Conservation (phyloP, 2,329 filamentous ascomycete species). For the Chrysosporium keratinophilum region DNA sequence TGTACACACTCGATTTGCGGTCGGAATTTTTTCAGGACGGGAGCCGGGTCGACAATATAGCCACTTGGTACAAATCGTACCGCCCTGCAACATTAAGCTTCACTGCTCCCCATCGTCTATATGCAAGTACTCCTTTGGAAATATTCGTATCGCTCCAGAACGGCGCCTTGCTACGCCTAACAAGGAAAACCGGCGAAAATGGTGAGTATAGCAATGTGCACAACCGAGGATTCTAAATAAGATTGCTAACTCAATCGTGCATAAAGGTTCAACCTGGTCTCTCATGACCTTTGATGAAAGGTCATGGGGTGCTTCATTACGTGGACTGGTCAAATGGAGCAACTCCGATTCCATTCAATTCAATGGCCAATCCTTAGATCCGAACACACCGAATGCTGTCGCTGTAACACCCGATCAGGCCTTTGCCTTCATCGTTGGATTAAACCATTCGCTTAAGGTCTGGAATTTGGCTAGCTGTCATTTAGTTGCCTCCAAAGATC, state of each 20-base stretch:
- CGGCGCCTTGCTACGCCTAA: slow-evolving; percentile 52
- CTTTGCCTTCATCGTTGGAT: slow-evolving; percentile 63
- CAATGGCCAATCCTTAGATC: slow-evolving; percentile 34
- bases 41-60: slow-evolving; percentile 58
- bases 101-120: slow-evolving; percentile 69
- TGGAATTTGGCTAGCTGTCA: slow-evolving; percentile 82
- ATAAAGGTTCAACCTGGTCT: slow-evolving; percentile 34
- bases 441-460: slow-evolving; percentile 79
- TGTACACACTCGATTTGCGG: slow-evolving; percentile 75
- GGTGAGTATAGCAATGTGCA: slow-evolving; percentile 30
- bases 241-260: slow-evolving; percentile 13
- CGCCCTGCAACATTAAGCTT: slow-evolving; percentile 63
- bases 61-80: slow-evolving; percentile 65
- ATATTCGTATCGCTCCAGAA: slow-evolving; percentile 59
- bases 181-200: slow-evolving; percentile 47
- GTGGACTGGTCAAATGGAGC: slow-evolving; percentile 38
- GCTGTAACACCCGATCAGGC: slow-evolving; percentile 38
- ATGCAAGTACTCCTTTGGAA: slow-evolving; percentile 61
- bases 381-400: slow-evolving; percentile 37
- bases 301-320: slow-evolving; percentile 40
- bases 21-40: slow-evolving; percentile 70
- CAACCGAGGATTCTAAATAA: not conserved
- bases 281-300: slow-evolving; percentile 41
- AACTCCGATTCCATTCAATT: slow-evolving; percentile 35
- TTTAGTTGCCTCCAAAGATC: slow-evolving; percentile 64